Base-by-base conservation (phyloP, 169 alveolate species). In the Plasmodium billcollinsi region DNA sequence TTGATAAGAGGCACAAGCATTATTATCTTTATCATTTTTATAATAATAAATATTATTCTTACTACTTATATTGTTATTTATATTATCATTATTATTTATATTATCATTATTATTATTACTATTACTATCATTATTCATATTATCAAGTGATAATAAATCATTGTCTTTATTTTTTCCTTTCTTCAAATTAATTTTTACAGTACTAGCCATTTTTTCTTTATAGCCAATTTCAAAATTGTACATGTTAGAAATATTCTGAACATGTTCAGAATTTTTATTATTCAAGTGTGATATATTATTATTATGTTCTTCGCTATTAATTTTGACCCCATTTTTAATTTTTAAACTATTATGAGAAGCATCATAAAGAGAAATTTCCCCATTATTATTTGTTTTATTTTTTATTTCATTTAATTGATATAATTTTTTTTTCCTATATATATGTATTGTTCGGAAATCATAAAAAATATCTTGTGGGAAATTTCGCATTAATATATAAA, bases 381-480 rank as follows among this genome's bases (percentile, higher is more conserved):
- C 33, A 3, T 50, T 47, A 45, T 33, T 74, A 47, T 69, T 70
- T 47, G 15, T 76, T 24, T 76, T 65, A 50, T 76, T 76, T 14
- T 65, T 76, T 12, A 50, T 76, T 15, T 65, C 50, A 5, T 63
- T 66, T 54, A 83, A 15, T 18, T 67, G 59, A 72, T 83, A 69
- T 18, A 45, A 62, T 61, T 39, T 69, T 18, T 56, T 72, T 7
- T 69, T 83, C 59, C 83, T 66, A 72, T 83, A 72, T 14, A 83
- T 83, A 69, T 83, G 24, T 43, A 58, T 26, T 9, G 86, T 12
- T 72, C 88, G 71, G 2, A 86, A 62, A 47, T 73, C 71, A 33
- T 86, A 86, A 72, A 86, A 86, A 21, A 86, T 45, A 59, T 86
- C 92, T 61, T 86, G 92, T 1, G 92, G 92, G 15, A 47, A 86